phyloP scores from a whole-genome alignment of 1,284 basidiomycete genomes.

The Pseudozyma thailandica region DNA sequence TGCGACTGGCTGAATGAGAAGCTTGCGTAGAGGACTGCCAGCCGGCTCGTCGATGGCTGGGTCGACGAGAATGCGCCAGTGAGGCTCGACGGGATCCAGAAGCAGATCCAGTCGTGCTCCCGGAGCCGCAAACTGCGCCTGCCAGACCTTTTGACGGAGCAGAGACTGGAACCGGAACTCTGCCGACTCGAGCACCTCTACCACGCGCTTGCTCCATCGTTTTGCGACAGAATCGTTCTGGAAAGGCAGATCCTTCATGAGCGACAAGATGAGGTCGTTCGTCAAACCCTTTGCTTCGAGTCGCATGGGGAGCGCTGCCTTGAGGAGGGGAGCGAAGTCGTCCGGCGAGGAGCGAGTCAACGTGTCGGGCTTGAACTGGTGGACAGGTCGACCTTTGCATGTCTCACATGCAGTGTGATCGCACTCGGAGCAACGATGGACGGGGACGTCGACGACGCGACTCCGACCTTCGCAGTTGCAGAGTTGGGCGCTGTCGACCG shows the following conservation, averaged over 20 bases:
- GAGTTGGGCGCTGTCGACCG: constrained; percentile 79
- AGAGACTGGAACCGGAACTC: constrained; percentile 56
- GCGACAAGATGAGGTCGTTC: constrained; percentile 72
- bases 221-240: constrained; percentile 73
- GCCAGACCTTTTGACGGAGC: constrained; percentile 83
- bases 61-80: constrained; percentile 81
- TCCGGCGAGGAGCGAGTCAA: constrained; percentile 73
- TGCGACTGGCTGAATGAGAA: constrained; percentile 81
- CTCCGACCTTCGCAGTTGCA: constrained; percentile 89
- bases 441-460: constrained; percentile 73
- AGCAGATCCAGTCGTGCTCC: constrained; percentile 79
- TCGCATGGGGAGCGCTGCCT: constrained; percentile 87
- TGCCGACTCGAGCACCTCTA: constrained; percentile 73
- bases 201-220: constrained; percentile 77
- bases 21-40: constrained; percentile 80
- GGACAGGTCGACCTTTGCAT: constrained; percentile 89
- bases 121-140: constrained; percentile 80
- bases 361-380: constrained; percentile 75
- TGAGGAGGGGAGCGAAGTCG: constrained; percentile 78
- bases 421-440: constrained; percentile 81
- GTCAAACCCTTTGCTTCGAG: constrained; percentile 69
- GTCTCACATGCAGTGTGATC: constrained; percentile 81
- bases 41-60: constrained; percentile 78
- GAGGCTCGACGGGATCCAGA: constrained; percentile 79
- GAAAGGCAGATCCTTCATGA: constrained; percentile 69